Base-by-base conservation (phyloP, 306 rosid genomes). In the Castanospermum australe region DNA sequence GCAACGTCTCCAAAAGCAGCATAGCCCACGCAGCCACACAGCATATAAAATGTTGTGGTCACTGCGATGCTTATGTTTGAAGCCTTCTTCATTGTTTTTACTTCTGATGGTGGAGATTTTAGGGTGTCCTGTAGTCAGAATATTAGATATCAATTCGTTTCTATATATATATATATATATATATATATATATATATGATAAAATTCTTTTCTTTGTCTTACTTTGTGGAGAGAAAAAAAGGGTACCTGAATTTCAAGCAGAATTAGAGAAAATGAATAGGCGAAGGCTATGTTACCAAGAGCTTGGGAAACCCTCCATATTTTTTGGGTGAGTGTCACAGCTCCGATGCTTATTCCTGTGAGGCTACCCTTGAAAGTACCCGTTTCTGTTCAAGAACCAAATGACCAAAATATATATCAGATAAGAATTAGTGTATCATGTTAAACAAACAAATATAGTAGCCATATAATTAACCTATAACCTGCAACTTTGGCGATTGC, bases 21-120 rank as follows among this genome's bases (percentile, higher is more conserved):
- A 68, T 90, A 93, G 1, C 95, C 95, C 81, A 81, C 77, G 77
- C 91, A 85, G 0, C 97, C 98, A 87, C 98, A 91, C 4, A 87
- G 85, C 81, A 88, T 70, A 84, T 93, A 93, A 83, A 91, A 93
- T 61, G 64, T 2, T 38, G 98, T 86, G n/a, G 97, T 90, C 12
- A 87, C 86, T 13, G 79, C 50, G 3, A 83, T 85, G 44, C 98
- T 93, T 20, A 91, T 0, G 14, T 47, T 35, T 55, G 87, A 73
- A 0, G 97, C 92, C 47, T 77, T 92, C 81, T 86, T 93, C 97
- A 91, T 91, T 70, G 94, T 91, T 79, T 83, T 90, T 61, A 82
- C 84, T 84, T 93, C 98, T 51, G 93, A 86, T 60, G 98, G 98
- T 47, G 98, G 88, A 21, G 86, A 86, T 82, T 78, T 91, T 15